Evolutionary conservation across 257 asterid species (phyloP), one percentile per base, ranked within the genome.

Genomic region (Schizonepeta tenuifolia): DNA sequence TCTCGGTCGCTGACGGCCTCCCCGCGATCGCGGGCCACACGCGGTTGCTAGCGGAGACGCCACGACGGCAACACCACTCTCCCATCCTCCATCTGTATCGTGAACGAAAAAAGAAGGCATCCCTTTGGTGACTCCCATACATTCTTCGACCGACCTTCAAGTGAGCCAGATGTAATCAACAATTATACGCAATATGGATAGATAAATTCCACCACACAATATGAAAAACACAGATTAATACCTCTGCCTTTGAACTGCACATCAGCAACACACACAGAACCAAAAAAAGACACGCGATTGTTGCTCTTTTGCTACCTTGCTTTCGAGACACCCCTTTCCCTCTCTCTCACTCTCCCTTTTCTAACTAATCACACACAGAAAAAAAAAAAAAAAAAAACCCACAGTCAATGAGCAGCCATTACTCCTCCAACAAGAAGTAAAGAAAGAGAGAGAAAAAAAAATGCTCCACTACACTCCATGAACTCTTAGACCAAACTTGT

Each of bases 121-220:
- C 98, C 99, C 81, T 86, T 92, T 41, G 97, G 97, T 24, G 99
- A 95, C 83, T 92, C 94, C 99, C 98, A 95, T 17, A 83, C 82
- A 79, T 91, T 95, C 74, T 83, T 87, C 4, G 93, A 81, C 75
- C 97, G 90, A 17, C 99, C 99, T 95, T 68, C 64, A 71, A 68
- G n/a, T 68, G 33, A 78, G 20, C 55, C 74, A 50, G 55, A 64
- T 50, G 5, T 47, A 17, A 46, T n/a, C 40, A 58, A 67, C 38
- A 35, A 53, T 36, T 36, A n/a, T 55, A 78, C 60, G 77, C 67
- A 63, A 17, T 4, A 67, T 8, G 10, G 33, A 47, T 10, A 53
- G 3, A 44, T 11, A 18, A 38, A 57, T 58, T 57, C 44, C 65
- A 61, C 41, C 1, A 9, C 40, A 33, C 38, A 71, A 38, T 9